Percentiles rank a stretch among this genome's conserved stretches.
Conservation (phyloP, 768 basidiomycete genomes). For the Collybia nuda region DNA sequence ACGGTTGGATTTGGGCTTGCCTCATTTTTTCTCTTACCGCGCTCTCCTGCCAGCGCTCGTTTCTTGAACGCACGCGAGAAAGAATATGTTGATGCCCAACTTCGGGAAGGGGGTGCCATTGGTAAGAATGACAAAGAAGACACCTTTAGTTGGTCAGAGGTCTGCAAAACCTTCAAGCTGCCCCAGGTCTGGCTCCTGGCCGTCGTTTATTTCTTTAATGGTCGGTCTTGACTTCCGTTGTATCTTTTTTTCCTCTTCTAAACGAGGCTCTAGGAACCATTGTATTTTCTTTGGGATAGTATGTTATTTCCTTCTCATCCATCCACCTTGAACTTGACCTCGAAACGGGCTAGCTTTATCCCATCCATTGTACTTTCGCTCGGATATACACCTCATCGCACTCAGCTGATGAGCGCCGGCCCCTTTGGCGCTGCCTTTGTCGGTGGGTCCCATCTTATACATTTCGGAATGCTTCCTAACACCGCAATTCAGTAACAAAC, state of each 20-base stretch:
- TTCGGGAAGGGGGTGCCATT: slow-evolving; percentile 14
- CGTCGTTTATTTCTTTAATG: slow-evolving; percentile 32
- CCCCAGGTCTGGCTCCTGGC: slow-evolving; percentile 37
- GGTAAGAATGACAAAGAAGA: slow-evolving; percentile 21
- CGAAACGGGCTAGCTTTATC: slow-evolving; percentile 36
- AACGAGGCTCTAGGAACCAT: slow-evolving; percentile 12
- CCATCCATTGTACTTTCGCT: slow-evolving; percentile 55
- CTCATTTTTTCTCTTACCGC: slow-evolving; percentile 12
- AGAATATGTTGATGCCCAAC: slow-evolving; percentile 9
- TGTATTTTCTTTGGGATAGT: slow-evolving; percentile 19
- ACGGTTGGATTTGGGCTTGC: slow-evolving; percentile 40
- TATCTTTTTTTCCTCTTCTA: neutral
- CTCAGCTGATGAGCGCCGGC: slow-evolving; percentile 45
- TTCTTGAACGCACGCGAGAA: slow-evolving; percentile 11
- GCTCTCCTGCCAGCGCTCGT: slow-evolving; percentile 8
- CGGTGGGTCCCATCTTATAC: slow-evolving; percentile 16
- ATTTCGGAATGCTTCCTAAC: neutral
- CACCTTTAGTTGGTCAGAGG: slow-evolving; percentile 38
- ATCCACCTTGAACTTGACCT: slow-evolving; percentile 8
- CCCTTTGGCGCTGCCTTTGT: slow-evolving; percentile 34
- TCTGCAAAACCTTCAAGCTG: slow-evolving; percentile 25
- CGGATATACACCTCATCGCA: slow-evolving; percentile 37
- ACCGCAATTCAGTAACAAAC: slow-evolving; percentile 29
- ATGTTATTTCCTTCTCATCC: neutral
- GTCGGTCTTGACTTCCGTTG: slow-evolving; percentile 9